phyloP scores from a whole-genome alignment of 495 filamentous ascomycete genomes.

The Tuber borchii region DNA sequence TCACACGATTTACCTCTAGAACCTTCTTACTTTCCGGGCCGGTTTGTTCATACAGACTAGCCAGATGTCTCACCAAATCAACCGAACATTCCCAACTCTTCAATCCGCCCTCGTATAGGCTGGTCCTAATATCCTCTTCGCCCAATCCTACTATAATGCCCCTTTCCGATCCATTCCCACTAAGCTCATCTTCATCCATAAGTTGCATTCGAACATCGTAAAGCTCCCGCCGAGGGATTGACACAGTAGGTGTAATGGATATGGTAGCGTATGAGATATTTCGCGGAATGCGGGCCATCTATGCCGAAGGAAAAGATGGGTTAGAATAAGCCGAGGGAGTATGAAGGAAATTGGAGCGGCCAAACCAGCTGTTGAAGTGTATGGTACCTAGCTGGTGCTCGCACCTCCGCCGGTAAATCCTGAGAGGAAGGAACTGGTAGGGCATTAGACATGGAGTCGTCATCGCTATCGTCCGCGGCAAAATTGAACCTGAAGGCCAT shows the following conservation, averaged over 20 bases:
- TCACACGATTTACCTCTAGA: slow-evolving; percentile 60
- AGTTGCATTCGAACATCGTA: slow-evolving; percentile 92
- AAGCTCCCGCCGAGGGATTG: slow-evolving; percentile 74
- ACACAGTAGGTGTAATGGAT: slow-evolving; percentile 38
- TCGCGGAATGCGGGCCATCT: slow-evolving; percentile 26
- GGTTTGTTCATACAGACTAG: slow-evolving; percentile 24
- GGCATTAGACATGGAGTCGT: background rate
- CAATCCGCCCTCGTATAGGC: slow-evolving; percentile 95
- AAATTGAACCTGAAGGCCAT: slow-evolving; percentile 39
- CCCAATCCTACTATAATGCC: slow-evolving; percentile 52
- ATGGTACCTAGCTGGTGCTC: slow-evolving; percentile 14
- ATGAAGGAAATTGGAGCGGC: background rate
- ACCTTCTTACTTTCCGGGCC: slow-evolving; percentile 47
- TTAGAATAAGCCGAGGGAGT: background rate
- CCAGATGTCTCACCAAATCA: slow-evolving; percentile 71
- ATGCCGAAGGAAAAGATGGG: background rate
- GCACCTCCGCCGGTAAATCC: background rate
- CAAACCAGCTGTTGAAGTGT: slow-evolving; percentile 27
- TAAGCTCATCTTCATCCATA: slow-evolving; percentile 61
- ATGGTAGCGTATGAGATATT: slow-evolving; percentile 39
- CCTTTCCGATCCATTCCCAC: slow-evolving; percentile 37
- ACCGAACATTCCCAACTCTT: slow-evolving; percentile 97
- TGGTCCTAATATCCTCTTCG: slow-evolving; percentile 76
- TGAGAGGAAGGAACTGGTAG: background rate
- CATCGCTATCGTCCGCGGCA: slow-evolving; percentile 16